These are phyloP conservation scores for Haemoproteus tartakovskyi DNA, from an alignment of 169 alveolate species.

Conservation along the genomic window DNA sequence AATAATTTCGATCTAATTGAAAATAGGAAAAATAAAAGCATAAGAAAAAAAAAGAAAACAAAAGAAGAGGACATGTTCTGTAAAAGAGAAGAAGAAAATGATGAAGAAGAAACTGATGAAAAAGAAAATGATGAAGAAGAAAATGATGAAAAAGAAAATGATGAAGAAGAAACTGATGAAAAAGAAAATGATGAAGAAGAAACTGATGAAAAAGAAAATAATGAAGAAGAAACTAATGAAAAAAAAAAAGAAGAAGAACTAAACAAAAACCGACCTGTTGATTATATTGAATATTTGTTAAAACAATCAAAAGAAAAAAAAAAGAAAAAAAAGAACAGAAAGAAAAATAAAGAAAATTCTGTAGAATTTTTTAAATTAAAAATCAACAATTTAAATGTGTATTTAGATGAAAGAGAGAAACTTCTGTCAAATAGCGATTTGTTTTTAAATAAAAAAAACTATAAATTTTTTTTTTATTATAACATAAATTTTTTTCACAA, in stretches of 20 bases:
- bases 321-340: background rate
- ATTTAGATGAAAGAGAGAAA: constrained; percentile 11
- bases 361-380: background rate
- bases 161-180: no score
- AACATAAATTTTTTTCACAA: constrained; percentile 34
- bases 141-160: background rate
- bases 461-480: constrained; percentile 29
- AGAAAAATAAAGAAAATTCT: background rate
- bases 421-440: constrained; percentile 10
- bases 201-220: no score
- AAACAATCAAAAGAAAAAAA: background rate
- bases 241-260: no score
- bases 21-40: background rate
- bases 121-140: background rate
- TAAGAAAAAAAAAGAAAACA: constrained; percentile 1
- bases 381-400: background rate
- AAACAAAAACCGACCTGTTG: no score
- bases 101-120: background rate
- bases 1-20: constrained; percentile 9
- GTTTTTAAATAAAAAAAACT: background rate
- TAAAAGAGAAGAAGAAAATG: no score
- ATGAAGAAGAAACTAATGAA: no score
- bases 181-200: no score
- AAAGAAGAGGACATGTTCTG: background rate
- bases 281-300: no score